Conservation (phyloP, 169 alveolate species). For the Miamiensis avidus region DNA sequence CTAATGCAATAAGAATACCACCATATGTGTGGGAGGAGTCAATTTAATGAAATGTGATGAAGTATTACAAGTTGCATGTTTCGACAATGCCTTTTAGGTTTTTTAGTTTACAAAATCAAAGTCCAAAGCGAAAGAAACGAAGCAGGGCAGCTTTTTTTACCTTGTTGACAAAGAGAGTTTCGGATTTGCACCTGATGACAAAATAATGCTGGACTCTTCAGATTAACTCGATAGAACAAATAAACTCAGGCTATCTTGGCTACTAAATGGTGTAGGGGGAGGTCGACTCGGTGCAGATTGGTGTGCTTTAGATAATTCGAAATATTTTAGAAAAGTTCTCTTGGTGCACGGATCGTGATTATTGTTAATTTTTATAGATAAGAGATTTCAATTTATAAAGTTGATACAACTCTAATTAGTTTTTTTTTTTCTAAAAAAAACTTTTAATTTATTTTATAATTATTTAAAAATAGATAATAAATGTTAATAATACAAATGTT, state of each 20-base stretch:
- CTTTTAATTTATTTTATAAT: no score
- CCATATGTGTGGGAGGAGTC: background rate
- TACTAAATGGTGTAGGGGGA: background rate
- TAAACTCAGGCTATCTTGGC: background rate
- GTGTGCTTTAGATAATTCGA: background rate
- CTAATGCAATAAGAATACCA: background rate
- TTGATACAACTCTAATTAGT: no score
- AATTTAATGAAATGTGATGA: background rate
- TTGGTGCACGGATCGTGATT: no score
- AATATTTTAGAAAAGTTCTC: background rate
- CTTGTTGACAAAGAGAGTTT: background rate
- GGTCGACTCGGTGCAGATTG: background rate
- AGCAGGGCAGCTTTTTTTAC: background rate
- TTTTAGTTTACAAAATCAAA: background rate
- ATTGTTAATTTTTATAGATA: no score
- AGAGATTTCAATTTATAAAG: no score
- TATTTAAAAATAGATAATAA: no score
- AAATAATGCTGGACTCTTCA: background rate
- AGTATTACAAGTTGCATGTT: background rate
- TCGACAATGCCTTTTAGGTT: background rate
- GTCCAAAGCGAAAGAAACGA: background rate
- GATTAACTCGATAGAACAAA: background rate
- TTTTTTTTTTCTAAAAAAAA: no score
- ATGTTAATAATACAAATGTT: no score
- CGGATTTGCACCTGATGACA: background rate